Evolutionary conservation across 768 basidiomycete genomes (phyloP), one percentile per base, ranked within the genome.

Genomic region (Kwoniella bestiolae): DNA sequence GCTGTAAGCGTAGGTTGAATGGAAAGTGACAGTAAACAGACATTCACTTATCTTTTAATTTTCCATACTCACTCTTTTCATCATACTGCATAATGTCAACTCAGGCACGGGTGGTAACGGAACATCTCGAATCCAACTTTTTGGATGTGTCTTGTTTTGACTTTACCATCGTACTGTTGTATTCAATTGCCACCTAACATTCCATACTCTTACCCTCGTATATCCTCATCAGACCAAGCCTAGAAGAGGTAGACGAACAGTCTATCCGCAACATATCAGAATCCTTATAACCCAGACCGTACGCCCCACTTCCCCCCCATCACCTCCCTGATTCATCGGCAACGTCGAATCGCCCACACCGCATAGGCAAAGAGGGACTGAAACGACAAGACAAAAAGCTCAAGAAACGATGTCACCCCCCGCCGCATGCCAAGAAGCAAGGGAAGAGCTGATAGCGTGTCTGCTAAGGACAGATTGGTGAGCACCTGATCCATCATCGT

Each of bases 361-460:
- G n/a, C n/a, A n/a, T n/a, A n/a, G n/a, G n/a, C n/a, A n/a, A n/a
- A n/a, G n/a, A n/a, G 21, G n/a, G 5, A 50, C 3, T 16, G n/a
- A 50, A 29, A 21, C n/a, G 28, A 11, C 16, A 11, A 29, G 14
- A 25, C 14, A 21, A 25, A 49, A 23, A 21, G 28, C 11, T 11
- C 11, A 8, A 18, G 29, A 7, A 25, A 2, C 28, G n/a, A 60
- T 60, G 59, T 32, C 47, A 31, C 50, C 50, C n/a, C 46, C 49
- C 34, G 45, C 46, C 6, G 63, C 71, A 16, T 77, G 75, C 52
- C 67, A 69, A 49, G 65, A 56, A 41, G 63, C 74, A 12, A 60
- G 70, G 32, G 75, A 77, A 18, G 73, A 77, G 21, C 59, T 77
- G 9, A 59, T 72, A 21, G 70, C 71, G 3, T 77, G 75, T 64